Evolutionary conservation across 441 rosid species (phyloP), one percentile per base, ranked within the genome.

Genomic region (Syzygium malaccense): DNA sequence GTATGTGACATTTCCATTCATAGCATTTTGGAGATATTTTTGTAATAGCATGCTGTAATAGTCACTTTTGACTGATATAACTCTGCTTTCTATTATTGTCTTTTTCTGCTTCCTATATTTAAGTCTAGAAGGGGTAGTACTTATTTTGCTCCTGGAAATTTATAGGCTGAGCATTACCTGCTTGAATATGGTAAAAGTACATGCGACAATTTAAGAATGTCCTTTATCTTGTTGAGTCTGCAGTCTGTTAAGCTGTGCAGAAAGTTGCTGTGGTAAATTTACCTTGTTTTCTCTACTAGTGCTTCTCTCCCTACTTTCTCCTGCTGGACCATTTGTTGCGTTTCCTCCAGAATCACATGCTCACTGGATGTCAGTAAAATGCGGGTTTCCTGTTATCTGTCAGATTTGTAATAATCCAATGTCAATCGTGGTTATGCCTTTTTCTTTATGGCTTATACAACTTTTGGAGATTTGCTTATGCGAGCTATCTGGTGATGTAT

Each of bases 1-100:
- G 99, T 98, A 91, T 91, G 87, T 87, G 37, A 45, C 75, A 33
- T 87, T 75, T 87, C 45, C 41, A 55, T 26, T 30, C 41, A 85
- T 32, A 20, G 48, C 62, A 41, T 57, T 85, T 57, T 32, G n/a
- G 86, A 53, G 26, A 85, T 30, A 57, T 23, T 6, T 41, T n/a
- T 30, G 48, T 32, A 51, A 54, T 41, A 54, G 57, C 37, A 85
- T 54, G 41, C 64, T 12, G 6, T 57, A 85, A 55, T 85, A 13
- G 41, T 85, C 48, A 53, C 45, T 85, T 85, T 85, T 55, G 64
- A 75, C 14, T 37, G 83, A 17, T 49, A 41, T 75, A 75, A 41
- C 83, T 75, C 83, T 41, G 83, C 15, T 41, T 71, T 41, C 83
- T 75, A 75, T 75, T 12, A 71, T 19, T 25, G 20, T 37, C 20